These are phyloP conservation scores for Hepatocystis sp. DNA, from an alignment of 169 alveolate genomes.

Conservation along the genomic window DNA sequence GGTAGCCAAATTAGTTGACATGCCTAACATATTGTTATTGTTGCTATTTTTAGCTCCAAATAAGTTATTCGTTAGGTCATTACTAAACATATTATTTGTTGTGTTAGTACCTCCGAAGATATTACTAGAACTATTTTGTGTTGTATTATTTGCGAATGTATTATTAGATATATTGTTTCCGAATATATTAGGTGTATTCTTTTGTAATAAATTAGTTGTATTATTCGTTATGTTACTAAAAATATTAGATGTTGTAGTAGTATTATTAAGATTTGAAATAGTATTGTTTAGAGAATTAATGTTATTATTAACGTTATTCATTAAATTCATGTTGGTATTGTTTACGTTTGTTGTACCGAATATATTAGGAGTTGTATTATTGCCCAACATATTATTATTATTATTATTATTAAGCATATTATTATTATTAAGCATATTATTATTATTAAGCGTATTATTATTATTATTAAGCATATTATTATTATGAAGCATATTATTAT, in stretches of 20 bases:
- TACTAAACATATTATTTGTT: background rate
- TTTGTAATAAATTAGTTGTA: background rate
- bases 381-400: constrained; percentile 4
- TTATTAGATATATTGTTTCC: background rate
- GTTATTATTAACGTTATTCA: too few relatives aligned
- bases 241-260: constrained; percentile 4
- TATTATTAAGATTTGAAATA: background rate
- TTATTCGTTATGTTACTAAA: background rate
- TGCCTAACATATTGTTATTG: constrained; percentile 8
- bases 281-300: background rate
- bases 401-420: background rate
- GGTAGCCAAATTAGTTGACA: constrained; percentile 13
- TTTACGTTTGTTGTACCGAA: background rate
- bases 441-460: background rate
- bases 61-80: constrained; percentile 3
- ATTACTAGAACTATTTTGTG: background rate
- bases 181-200: constrained; percentile 2
- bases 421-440: background rate
- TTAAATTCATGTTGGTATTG: too few relatives aligned
- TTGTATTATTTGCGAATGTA: background rate
- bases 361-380: background rate
- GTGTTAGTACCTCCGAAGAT: constrained; percentile 13
- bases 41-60: constrained; percentile 9
- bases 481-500: too few relatives aligned
- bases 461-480: constrained; percentile 2